Evolutionary conservation across 345 rosid genomes (phyloP).

Genomic region (Clarkia xantiana): DNA sequence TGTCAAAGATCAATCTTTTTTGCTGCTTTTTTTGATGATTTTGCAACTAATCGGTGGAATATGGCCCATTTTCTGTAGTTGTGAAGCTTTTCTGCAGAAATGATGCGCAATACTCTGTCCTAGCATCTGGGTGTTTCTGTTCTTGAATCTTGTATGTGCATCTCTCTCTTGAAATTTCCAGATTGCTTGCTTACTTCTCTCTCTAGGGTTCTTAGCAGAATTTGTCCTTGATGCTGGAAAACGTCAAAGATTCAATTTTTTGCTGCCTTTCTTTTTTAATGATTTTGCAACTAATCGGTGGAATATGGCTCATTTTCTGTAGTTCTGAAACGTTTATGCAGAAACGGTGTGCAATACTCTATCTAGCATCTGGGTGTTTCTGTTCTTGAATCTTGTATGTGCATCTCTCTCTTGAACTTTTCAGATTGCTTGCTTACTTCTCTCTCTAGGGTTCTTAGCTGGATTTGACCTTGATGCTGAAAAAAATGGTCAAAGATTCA

Average conservation of each 20-base stretch:
- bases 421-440: conserved; percentile 1
- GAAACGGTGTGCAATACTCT: no score
- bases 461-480: neutral
- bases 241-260: neutral
- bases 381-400: conserved; percentile 16
- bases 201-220: conserved; percentile 1
- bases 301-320: no score
- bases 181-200: neutral
- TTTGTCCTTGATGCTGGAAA: neutral
- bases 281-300: no score
- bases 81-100: no score
- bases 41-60: no score
- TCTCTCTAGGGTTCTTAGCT: conserved; percentile 3
- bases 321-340: no score
- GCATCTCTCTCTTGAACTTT: neutral
- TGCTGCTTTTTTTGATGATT: neutral
- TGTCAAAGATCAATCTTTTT: neutral
- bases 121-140: no score
- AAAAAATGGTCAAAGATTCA: neutral
- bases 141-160: conserved; percentile 19
- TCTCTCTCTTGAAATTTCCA: neutral
- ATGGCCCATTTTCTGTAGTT: no score
- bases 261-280: neutral
- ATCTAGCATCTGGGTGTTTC: no score
- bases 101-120: no score